A percentile compares a stretch with the other conserved stretches of the same genome.
Conservation (phyloP, 2,329 filamentous ascomycete species). For the Nothomitra cinnamomea region DNA sequence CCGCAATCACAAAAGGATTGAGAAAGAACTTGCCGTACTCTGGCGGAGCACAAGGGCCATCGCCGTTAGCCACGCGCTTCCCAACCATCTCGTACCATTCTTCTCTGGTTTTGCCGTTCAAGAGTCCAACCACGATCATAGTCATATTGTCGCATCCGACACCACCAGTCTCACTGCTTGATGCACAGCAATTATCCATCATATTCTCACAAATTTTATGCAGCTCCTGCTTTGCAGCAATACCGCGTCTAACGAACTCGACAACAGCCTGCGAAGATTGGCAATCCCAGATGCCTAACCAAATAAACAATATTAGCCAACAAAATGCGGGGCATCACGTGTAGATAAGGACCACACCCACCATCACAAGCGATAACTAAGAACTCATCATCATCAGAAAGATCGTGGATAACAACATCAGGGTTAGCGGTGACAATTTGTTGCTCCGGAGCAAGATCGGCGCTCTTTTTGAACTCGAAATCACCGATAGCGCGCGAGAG, state of each 20-base stretch:
- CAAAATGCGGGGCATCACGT: background rate
- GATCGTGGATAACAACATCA: conserved; percentile 80
- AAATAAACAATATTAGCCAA: conserved; percentile 5
- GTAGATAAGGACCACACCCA: conserved; percentile 27
- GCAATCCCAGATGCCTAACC: conserved; percentile 92
- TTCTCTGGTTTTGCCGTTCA: conserved; percentile 84
- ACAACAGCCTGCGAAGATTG: conserved; percentile 95
- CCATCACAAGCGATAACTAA: conserved; percentile 84
- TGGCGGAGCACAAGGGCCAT: conserved; percentile 93
- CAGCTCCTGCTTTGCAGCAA: conserved; percentile 89
- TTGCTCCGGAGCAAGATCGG: conserved; percentile 89
- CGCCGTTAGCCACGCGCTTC: conserved; percentile 84
- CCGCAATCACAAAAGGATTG: conserved; percentile 16
- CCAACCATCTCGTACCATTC: conserved; percentile 97
- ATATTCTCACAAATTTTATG: conserved; percentile 97
- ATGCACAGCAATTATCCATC: conserved; percentile 99
- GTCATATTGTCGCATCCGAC: conserved; percentile 99
- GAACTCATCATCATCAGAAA: conserved; percentile 90
- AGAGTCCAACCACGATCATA: conserved; percentile 77
- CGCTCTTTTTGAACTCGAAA: conserved; percentile 99
- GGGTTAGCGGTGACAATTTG: conserved; percentile 97
- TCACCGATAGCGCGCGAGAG: conserved; percentile 94
- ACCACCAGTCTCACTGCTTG: conserved; percentile 92
- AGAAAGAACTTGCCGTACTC: conserved; percentile 83
- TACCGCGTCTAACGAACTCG: conserved; percentile 91